Base-by-base conservation (phyloP, 805 yeast genomes). In the Metschnikowia matae region DNA sequence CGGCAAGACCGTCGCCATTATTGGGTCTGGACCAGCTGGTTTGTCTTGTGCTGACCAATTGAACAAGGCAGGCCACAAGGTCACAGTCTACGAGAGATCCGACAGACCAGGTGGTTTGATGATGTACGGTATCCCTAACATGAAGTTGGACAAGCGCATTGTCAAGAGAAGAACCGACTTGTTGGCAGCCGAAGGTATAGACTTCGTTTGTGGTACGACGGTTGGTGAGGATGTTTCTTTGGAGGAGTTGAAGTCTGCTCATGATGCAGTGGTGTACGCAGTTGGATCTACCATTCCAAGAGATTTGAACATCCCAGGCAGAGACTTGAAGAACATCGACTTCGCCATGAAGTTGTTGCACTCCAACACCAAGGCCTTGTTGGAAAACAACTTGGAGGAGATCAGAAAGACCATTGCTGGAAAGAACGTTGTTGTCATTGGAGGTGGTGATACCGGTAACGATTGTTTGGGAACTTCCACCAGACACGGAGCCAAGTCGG, bases 381-480 rank as follows among this genome's bases (percentile, higher is more conserved):
- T 94, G 58, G 89, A 86, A 51, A 84, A 84, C 59, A 81, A 87
- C 62, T 77, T 94, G 68, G 94, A 84, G 55, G 86, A 83, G 50
- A 85, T 92, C 52, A 81, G 86, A 58, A 74, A 78, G 57, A 78
- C 80, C 54, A 69, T 92, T 53, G 82, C 79, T 54, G 98, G 94
- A 60, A 94, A 92, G 78, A 78, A 87, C 56, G 98, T 92, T 50
- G 84, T 92, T 63, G 98, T 92, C 49, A 92, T 92, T 76, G 99
- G 99, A 64, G 99, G 99, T 77, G 99, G 99, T 82, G 99, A 92
- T 71, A 92, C 98, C 34, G 99, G 99, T 82, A 92, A 92, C 67
- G 99, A 92, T 78, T 92, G 98, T 81, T 80, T 92, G 64, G 98
- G 98, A 72, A 92, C 99, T 40, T 82, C 97, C 20, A 91, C 94